These are phyloP conservation scores for Penicillium nordicum DNA, from an alignment of 2,329 filamentous ascomycete genomes.

Conservation along the genomic window DNA sequence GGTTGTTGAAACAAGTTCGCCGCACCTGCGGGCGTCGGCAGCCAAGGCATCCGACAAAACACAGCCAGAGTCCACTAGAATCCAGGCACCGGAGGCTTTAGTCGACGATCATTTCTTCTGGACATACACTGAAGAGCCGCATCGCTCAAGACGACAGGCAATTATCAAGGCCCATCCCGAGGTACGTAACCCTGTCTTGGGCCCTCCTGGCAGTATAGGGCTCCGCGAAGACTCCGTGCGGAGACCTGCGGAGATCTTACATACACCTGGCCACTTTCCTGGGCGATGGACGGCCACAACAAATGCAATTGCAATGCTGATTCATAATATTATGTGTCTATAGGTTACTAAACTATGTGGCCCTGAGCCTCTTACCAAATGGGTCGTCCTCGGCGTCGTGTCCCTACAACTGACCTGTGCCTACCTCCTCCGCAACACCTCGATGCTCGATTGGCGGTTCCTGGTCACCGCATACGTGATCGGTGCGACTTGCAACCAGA, in stretches of 20 bases:
- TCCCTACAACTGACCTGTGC: constrained; percentile 74
- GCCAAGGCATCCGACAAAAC: constrained; percentile 23
- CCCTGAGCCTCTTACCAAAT: constrained; percentile 93
- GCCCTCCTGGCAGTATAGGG: background rate
- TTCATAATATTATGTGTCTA: constrained; percentile 4
- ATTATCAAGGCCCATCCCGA: constrained; percentile 99
- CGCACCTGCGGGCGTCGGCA: constrained; percentile 36
- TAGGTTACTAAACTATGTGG: constrained; percentile 96
- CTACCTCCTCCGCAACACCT: constrained; percentile 69
- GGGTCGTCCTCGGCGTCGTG: constrained; percentile 80
- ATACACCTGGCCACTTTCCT: constrained; percentile 5
- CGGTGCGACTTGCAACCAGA: constrained; percentile 95
- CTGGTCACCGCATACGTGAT: constrained; percentile 85
- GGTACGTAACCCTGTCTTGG: constrained; percentile 48
- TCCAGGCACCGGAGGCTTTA: constrained; percentile 30
- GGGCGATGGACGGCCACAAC: background rate
- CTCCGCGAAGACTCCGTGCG: background rate
- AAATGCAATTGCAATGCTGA: constrained; percentile 14
- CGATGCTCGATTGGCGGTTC: constrained; percentile 80
- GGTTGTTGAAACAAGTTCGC: constrained; percentile 30
- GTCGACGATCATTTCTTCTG: constrained; percentile 76
- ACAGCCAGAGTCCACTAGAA: constrained; percentile 23
- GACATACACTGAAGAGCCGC: constrained; percentile 98
- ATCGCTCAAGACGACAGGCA: constrained; percentile 80
- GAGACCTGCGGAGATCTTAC: constrained; percentile 1